phyloP scores from a whole-genome alignment of 108 stramenopile species.

The Aurantiochytrium sp. region DNA sequence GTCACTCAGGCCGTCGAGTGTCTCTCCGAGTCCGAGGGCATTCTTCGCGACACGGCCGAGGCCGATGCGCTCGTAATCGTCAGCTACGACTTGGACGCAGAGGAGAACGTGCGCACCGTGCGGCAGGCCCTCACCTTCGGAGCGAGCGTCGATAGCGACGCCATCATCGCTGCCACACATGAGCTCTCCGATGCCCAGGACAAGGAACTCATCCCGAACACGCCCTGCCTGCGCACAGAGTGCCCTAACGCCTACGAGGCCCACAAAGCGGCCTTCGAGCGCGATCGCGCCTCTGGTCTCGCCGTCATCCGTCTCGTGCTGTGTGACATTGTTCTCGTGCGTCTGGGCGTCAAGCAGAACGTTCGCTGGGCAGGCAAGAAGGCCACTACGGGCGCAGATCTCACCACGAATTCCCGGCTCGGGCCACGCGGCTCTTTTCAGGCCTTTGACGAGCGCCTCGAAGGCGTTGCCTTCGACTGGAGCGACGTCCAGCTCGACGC shows the following conservation, averaged over 20 bases:
- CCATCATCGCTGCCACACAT: not conserved
- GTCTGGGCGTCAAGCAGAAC: not conserved
- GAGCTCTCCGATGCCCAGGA: not conserved
- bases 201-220: not conserved
- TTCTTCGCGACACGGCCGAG: not conserved
- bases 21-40: not conserved
- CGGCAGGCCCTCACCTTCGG: not conserved
- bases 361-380: not conserved
- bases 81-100: not conserved
- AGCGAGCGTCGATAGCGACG: not conserved
- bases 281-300: not conserved
- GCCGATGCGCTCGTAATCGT: not conserved
- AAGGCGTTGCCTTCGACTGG: not conserved
- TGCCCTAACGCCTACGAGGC: not conserved
- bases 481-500: not conserved
- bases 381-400: not conserved
- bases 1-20: not conserved
- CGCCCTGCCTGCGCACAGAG: not conserved
- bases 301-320: not conserved
- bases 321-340: not conserved
- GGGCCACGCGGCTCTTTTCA: not conserved
- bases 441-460: not conserved
- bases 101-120: not conserved
- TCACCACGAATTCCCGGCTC: not conserved
- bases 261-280: not conserved